Conservation (phyloP, 2,329 filamentous ascomycete genomes). For the Cytospora paraplurivora region DNA sequence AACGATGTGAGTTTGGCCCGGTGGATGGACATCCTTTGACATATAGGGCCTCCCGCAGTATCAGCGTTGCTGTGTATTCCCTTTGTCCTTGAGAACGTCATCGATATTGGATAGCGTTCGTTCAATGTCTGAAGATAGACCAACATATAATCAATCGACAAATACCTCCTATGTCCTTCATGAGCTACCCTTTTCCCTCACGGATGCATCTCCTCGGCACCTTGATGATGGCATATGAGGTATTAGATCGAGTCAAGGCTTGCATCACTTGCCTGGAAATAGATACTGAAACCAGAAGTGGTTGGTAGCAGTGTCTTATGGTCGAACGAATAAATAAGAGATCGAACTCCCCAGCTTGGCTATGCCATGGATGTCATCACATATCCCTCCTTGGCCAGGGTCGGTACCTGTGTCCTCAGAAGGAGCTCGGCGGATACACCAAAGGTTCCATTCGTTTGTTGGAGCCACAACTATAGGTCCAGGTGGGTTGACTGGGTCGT, state of each 20-base stretch:
- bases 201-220: neutral
- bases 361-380: neutral
- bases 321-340: too few species aligned
- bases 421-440: neutral
- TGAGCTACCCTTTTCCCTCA: neutral
- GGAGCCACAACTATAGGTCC: neutral
- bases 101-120: conserved; percentile 18
- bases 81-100: conserved; percentile 11
- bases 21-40: neutral
- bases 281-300: too few species aligned
- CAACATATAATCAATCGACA: conserved; percentile 10
- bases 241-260: too few species aligned
- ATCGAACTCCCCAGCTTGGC: too few species aligned
- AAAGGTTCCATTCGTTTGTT: neutral
- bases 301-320: too few species aligned
- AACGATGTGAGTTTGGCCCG: conserved; percentile 2
- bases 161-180: neutral
- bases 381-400: neutral
- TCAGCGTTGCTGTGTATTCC: conserved; percentile 1
- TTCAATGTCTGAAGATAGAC: conserved; percentile 10
- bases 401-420: neutral
- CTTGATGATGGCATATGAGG: too few species aligned
- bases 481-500: neutral
- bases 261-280: too few species aligned
- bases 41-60: neutral